These are phyloP conservation scores for Cryptococcus maquisensis DNA, from an alignment of 1,284 basidiomycete species.

Conservation along the genomic window DNA sequence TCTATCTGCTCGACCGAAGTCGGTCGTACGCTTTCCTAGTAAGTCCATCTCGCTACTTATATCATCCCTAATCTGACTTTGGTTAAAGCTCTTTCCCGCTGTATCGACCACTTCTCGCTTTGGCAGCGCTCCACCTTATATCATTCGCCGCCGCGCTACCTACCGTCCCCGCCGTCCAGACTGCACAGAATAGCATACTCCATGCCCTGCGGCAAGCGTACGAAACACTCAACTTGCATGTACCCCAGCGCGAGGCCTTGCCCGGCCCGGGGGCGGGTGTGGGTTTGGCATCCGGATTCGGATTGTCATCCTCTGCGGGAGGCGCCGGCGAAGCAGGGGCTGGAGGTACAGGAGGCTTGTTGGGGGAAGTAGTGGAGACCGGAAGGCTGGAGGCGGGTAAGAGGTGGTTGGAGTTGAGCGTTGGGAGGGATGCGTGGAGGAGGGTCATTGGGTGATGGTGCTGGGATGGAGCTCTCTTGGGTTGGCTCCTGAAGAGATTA, in stretches of 20 bases:
- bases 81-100: constrained; percentile 39
- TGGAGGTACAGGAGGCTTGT: constrained; percentile 8
- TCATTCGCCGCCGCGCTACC: constrained; percentile 17
- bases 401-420: constrained; percentile 11
- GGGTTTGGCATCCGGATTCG: neutral
- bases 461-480: no score
- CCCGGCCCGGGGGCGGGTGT: neutral
- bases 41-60: constrained; percentile 3
- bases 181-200: constrained; percentile 27
- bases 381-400: constrained; percentile 13
- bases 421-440: constrained; percentile 13
- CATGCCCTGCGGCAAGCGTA: constrained; percentile 34
- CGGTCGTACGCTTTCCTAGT: constrained; percentile 42
- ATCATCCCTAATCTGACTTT: neutral
- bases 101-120: constrained; percentile 40
- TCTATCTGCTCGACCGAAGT: constrained; percentile 44
- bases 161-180: constrained; percentile 23
- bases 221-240: constrained; percentile 31
- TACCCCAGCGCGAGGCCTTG: constrained; percentile 18
- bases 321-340: no score
- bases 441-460: constrained; percentile 10
- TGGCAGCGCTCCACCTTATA: constrained; percentile 37
- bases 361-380: constrained; percentile 25
- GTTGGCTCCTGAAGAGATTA: neutral
- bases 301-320: no score